Evolutionary conservation across 345 rosid genomes (phyloP).

Genomic region (Salix dunnii): DNA sequence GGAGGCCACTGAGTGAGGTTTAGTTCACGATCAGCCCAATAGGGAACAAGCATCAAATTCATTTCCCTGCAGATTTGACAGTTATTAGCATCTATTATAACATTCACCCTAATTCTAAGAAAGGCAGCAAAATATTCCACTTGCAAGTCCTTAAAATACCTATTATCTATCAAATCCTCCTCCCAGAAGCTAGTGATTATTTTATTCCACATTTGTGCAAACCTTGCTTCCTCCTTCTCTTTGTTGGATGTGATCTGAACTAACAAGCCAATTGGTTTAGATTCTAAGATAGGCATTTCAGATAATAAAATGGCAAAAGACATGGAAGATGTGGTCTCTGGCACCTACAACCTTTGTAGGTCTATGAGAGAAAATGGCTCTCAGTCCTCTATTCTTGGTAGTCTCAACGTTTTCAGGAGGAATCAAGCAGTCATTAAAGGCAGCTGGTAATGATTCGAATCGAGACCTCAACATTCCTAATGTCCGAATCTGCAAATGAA

Average conservation of each 20-base stretch:
- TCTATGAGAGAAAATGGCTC: conserved; percentile 63
- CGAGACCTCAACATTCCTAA: conserved; percentile 97
- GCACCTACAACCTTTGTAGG: conserved; percentile 37
- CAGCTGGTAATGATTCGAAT: conserved; percentile 79
- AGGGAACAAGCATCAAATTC: conserved; percentile 94
- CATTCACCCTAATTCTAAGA: no score
- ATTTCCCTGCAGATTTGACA: conserved; percentile 68
- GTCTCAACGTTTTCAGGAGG: conserved; percentile 59
- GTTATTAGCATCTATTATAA: no score
- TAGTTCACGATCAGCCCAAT: conserved; percentile 96
- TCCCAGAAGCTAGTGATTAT: conserved; percentile 91
- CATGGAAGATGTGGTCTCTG: background rate
- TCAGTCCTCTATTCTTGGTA: conserved; percentile 59
- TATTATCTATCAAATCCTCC: conserved; percentile 87
- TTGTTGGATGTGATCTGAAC: conserved; percentile 55
- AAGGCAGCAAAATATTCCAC: no score
- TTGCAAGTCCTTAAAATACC: conserved; percentile 28
- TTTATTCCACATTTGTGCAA: conserved; percentile 97
- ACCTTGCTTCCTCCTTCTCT: conserved; percentile 81
- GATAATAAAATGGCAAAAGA: background rate
- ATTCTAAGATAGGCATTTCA: background rate
- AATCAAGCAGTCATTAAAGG: conserved; percentile 75
- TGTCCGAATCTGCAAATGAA: conserved; percentile 73
- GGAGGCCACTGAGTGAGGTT: conserved; percentile 96
- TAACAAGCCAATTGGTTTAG: conserved; percentile 6